phyloP scores from a whole-genome alignment of 179 eudicot species.

The Amaranthus tricolor region DNA sequence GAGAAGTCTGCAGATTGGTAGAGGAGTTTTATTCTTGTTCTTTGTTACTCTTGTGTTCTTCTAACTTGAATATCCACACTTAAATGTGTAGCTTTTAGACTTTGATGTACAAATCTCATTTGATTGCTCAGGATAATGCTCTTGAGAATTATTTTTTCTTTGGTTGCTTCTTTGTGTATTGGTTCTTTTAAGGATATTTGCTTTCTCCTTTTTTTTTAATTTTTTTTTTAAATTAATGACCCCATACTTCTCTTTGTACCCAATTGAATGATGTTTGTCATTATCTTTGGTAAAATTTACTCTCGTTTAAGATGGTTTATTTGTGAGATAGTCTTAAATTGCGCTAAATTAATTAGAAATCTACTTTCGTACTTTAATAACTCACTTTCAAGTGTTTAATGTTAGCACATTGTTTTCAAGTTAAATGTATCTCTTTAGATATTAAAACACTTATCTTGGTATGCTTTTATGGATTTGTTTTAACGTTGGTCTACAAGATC shows the following conservation, averaged over 20 bases:
- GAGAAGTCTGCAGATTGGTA: conserved; percentile 29
- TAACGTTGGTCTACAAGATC: too few species aligned
- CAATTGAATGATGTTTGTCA: neutral
- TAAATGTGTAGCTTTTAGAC: conserved; percentile 20
- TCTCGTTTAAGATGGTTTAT: too few species aligned
- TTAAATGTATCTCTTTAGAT: too few species aligned
- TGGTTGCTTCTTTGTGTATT: conserved; percentile 17
- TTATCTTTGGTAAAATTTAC: too few species aligned
- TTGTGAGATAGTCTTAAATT: too few species aligned
- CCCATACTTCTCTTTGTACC: neutral
- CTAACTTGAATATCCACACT: conserved; percentile 35
- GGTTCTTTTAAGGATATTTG: neutral
- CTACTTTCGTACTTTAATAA: too few species aligned
- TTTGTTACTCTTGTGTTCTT: conserved; percentile 18
- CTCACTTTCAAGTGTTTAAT: too few species aligned
- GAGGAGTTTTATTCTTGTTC: conserved; percentile 16
- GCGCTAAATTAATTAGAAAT: too few species aligned
- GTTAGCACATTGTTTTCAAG: too few species aligned
- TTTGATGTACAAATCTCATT: conserved; percentile 40
- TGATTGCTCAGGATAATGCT: conserved; percentile 26
- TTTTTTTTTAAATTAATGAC: neutral
- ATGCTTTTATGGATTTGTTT: too few species aligned
- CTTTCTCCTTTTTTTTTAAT: neutral
- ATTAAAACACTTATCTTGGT: too few species aligned
- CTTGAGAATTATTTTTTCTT: conserved; percentile 7